phyloP scores from a whole-genome alignment of 176 grass and related monocot species.

The Paspalum vaginatum region DNA sequence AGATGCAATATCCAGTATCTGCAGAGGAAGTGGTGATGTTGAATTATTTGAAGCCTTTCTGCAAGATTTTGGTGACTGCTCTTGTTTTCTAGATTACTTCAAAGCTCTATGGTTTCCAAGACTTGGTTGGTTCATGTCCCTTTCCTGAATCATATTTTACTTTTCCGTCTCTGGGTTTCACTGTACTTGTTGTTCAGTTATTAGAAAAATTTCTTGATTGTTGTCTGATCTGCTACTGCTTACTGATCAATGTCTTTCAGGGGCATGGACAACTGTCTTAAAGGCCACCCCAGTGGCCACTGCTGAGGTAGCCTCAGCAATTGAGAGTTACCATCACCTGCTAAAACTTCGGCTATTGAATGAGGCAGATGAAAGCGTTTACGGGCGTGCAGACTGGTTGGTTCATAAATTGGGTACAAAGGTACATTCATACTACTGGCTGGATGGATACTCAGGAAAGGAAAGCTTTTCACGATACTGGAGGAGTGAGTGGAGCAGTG shows the following conservation, averaged over 20 bases:
- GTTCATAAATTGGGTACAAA: conserved; percentile 82
- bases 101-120: conserved; percentile 77
- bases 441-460: conserved; percentile 83
- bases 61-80: conserved; percentile 67
- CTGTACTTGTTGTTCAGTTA: not conserved
- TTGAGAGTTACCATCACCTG: conserved; percentile 83
- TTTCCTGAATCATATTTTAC: conserved; percentile 29
- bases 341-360: conserved; percentile 86
- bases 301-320: conserved; percentile 72
- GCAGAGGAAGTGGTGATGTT: conserved; percentile 62
- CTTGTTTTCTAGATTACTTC: conserved; percentile 83
- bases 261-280: conserved; percentile 62
- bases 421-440: conserved; percentile 93
- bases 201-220: conserved; percentile 25
- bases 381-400: conserved; percentile 80
- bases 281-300: conserved; percentile 70
- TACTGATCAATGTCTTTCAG: conserved; percentile 47
- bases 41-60: conserved; percentile 71
- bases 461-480: conserved; percentile 79
- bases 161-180: conserved; percentile 28
- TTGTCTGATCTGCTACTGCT: conserved; percentile 19
- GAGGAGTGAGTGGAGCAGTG: conserved; percentile 84
- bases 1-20: conserved; percentile 63
- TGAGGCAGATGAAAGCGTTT: conserved; percentile 60
- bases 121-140: conserved; percentile 65